Base-by-base conservation (phyloP, 2,329 filamentous ascomycete species). In the Immersiporthe knoxdaviesiana region DNA sequence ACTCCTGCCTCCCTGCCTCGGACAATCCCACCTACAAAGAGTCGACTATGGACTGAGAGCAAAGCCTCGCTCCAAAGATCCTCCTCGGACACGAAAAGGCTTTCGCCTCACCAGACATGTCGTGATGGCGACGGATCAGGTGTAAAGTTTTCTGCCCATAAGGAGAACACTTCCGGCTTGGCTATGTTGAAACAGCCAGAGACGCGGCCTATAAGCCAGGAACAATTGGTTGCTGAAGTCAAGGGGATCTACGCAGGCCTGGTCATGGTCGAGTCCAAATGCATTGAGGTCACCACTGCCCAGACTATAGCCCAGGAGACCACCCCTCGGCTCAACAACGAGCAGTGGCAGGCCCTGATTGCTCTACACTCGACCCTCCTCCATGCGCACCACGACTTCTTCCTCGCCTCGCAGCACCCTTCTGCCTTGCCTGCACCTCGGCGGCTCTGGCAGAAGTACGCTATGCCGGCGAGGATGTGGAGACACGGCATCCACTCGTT, bases 381-480 rank as follows among this genome's bases (percentile, higher is more conserved):
- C 0, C 89, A 96, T 72, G 93, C 97, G 70, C 91, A 95, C 68
- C 91, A 94, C 69, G 92, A 95, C 71, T 95, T 95, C 74, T 94
- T 97, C 69, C 82, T 97, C 0, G 94, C 94, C 0, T 92, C 89
- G 0, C 94, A 97, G 73, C 94, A 98, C 75, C 94, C 93, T 0
- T 91, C 90, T 0, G 92, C 93, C 0, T 92, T 86, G 32, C 84
- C 84, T 0, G 88, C 90, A 0, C 77, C 98, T 0, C 85, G 87
- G 3, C 83, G 88, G 0, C 79, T 97, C 0, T 91, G 94, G 0
- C 85, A 86, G 0, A 96, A 96, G 71, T 97, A 97, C 74, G 89
- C 90, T 0, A 97, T 98, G 93, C 94, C 95, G 0, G 93, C 92
- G 0, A 84, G 95, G 0, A 96, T 98, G 92, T 98, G 96, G 96